A percentile compares a stretch with the other conserved stretches of the same genome.
Evolutionary conservation across 2,329 filamentous ascomycete species (phyloP).

Genomic region (Clonostachys rosea): DNA sequence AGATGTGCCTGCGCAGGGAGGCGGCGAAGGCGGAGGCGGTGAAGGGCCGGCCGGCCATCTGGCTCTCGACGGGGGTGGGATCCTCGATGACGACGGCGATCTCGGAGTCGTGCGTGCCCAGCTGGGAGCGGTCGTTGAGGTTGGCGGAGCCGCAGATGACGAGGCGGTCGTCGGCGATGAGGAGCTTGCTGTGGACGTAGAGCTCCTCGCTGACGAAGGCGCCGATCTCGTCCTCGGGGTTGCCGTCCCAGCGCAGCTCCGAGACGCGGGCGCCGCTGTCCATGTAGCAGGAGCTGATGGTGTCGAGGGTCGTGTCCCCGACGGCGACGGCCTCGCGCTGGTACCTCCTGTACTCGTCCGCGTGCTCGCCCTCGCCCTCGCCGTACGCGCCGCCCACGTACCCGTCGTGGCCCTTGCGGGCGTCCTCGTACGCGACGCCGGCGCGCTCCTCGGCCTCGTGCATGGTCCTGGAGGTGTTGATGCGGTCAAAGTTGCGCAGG

Average conservation of each 20-base stretch:
- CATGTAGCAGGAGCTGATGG: constrained; percentile 80
- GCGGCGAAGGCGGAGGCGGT: constrained; percentile 72
- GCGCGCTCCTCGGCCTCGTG: constrained; percentile 52
- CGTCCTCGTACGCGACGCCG: constrained; percentile 65
- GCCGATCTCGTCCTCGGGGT: constrained; percentile 49
- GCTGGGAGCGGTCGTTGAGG: constrained; percentile 64
- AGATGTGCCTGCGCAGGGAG: constrained; percentile 78
- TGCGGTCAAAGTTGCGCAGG: constrained; percentile 76
- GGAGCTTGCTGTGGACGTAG: constrained; percentile 62
- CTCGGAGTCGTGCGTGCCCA: constrained; percentile 81
- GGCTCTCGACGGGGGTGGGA: constrained; percentile 60
- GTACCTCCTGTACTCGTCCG: constrained; percentile 59
- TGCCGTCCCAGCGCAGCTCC: constrained; percentile 48
- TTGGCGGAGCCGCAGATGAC: constrained; percentile 73
- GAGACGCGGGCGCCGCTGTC: constrained; percentile 67
- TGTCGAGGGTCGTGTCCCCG: constrained; percentile 62
- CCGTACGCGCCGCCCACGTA: constrained; percentile 41
- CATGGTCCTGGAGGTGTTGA: constrained; percentile 66
- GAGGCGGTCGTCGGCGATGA: constrained; percentile 77
- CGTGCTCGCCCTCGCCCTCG: constrained; percentile 21
- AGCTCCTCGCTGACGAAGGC: constrained; percentile 60
- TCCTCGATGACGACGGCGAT: constrained; percentile 89
- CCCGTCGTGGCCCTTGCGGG: constrained; percentile 59
- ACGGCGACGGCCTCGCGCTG: constrained; percentile 62
- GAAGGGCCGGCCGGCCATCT: constrained; percentile 70